Conservation (phyloP, 129 eudicot genomes). For the Helianthus annuus region DNA sequence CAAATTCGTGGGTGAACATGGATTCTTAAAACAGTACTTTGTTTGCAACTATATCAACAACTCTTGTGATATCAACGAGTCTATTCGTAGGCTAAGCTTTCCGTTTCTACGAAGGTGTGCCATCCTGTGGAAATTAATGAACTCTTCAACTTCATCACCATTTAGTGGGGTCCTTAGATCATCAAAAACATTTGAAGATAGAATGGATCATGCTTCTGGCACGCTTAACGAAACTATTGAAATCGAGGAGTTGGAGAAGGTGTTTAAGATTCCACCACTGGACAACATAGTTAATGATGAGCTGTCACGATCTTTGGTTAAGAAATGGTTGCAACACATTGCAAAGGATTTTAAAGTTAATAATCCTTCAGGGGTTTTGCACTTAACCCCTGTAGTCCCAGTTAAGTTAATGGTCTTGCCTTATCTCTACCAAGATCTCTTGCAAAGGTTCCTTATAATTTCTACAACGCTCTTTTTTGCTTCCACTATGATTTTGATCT, state of each 20-base stretch:
- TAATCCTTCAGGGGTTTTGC: slow-evolving; percentile 33
- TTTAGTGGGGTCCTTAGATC: slow-evolving; percentile 55
- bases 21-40: slow-evolving; percentile 42
- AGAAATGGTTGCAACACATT: slow-evolving; percentile 70
- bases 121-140: slow-evolving; percentile 71
- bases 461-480: neutral
- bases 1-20: slow-evolving; percentile 43
- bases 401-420: slow-evolving; percentile 84
- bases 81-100: slow-evolving; percentile 63
- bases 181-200: slow-evolving; percentile 29
- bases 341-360: slow-evolving; percentile 47
- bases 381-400: slow-evolving; percentile 68
- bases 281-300: slow-evolving; percentile 49
- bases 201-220: slow-evolving; percentile 39
- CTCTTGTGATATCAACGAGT: slow-evolving; percentile 49
- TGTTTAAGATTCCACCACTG: slow-evolving; percentile 68
- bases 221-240: slow-evolving; percentile 50
- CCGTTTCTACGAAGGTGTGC: slow-evolving; percentile 91
- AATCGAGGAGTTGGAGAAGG: slow-evolving; percentile 61
- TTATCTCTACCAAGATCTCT: slow-evolving; percentile 76
- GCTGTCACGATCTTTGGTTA: slow-evolving; percentile 44
- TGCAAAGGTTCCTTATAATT: slow-evolving; percentile 65
- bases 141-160: slow-evolving; percentile 52
- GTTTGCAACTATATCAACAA: slow-evolving; percentile 47
- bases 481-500: neutral